These are phyloP conservation scores for Neurospora sp. DNA, from an alignment of 495 filamentous ascomycete genomes.

Conservation along the genomic window DNA sequence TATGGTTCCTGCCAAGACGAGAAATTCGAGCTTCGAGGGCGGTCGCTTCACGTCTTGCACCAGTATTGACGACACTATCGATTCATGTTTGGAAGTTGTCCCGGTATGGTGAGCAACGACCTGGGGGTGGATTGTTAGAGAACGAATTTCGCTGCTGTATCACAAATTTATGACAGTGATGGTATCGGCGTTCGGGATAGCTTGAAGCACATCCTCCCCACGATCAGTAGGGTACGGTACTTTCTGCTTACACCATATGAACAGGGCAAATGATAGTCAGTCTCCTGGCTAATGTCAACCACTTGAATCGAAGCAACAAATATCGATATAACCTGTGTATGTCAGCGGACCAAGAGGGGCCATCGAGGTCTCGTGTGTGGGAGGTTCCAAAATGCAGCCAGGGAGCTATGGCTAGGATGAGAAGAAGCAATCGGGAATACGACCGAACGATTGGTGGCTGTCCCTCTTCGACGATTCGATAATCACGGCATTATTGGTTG, in stretches of 20 bases:
- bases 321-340: background rate
- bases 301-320: background rate
- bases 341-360: background rate
- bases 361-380: background rate
- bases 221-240: background rate
- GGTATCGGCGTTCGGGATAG: background rate
- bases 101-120: background rate
- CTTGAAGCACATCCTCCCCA: background rate
- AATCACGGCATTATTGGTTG: background rate
- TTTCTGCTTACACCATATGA: background rate
- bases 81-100: background rate
- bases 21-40: background rate
- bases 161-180: background rate
- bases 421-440: background rate
- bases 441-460: background rate
- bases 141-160: background rate
- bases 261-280: background rate
- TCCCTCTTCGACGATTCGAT: background rate
- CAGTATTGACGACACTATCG: background rate
- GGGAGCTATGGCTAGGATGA: background rate
- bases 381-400: background rate
- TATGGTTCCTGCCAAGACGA: background rate
- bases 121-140: background rate
- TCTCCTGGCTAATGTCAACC: background rate
- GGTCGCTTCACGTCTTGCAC: background rate